Evolutionary conservation across 2,329 filamentous ascomycete genomes (phyloP).

Genomic region (Monosporascus sp.): DNA sequence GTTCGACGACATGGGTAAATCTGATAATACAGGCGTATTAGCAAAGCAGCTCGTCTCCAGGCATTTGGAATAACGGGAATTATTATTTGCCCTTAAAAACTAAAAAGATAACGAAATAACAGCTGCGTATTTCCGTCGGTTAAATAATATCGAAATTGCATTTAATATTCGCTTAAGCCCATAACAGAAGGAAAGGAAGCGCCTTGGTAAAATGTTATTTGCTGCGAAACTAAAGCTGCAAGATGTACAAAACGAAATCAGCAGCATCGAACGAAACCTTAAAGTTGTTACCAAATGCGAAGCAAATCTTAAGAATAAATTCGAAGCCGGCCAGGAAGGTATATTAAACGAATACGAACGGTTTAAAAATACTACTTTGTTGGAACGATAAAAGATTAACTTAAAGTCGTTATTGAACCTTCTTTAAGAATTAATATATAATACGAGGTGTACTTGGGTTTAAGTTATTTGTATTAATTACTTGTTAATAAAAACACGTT

Average conservation of each 20-base stretch:
- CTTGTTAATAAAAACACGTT: neutral
- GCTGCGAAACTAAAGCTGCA: neutral
- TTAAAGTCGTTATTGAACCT: neutral
- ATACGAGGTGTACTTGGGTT: neutral
- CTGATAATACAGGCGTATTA: neutral
- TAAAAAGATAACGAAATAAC: neutral
- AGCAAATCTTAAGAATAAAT: neutral
- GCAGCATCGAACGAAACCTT: neutral
- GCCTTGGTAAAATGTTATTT: neutral
- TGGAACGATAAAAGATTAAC: neutral
- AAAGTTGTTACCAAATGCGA: neutral
- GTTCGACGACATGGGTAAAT: neutral
- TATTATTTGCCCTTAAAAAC: neutral
- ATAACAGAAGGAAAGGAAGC: neutral
- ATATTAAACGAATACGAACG: neutral
- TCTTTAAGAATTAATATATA: neutral
- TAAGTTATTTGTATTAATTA: neutral
- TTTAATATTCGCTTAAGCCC: neutral
- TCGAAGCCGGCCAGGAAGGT: neutral
- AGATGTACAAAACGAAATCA: neutral
- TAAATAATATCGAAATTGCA: neutral
- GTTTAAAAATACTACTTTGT: neutral
- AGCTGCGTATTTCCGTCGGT: neutral
- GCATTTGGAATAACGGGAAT: neutral
- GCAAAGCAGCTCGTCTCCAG: rapidly evolving